phyloP scores from a whole-genome alignment of 2,329 filamentous ascomycete species.

The Pleomassaria siparia region DNA sequence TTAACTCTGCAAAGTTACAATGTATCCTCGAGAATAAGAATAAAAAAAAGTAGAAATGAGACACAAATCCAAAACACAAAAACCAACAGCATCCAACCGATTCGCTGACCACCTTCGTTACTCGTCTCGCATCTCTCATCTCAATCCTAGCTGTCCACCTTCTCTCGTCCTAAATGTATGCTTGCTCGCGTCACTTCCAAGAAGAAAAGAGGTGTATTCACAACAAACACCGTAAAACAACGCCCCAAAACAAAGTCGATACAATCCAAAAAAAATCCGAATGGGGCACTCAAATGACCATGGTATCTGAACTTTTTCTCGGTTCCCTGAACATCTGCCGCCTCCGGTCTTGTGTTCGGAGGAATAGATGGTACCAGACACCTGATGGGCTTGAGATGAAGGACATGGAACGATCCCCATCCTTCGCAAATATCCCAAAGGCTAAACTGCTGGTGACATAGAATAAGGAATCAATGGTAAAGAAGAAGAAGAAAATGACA shows the following conservation, averaged over 20 bases:
- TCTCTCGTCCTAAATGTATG: background rate
- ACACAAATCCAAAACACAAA: background rate
- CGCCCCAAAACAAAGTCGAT: background rate
- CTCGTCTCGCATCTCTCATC: constrained; percentile 4
- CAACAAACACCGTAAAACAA: constrained; percentile 1
- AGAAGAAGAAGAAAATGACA: constrained; percentile 2
- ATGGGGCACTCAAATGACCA: constrained; percentile 10
- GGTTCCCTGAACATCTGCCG: background rate
- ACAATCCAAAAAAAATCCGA: background rate
- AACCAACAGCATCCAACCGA: background rate
- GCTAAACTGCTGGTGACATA: background rate
- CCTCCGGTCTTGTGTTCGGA: constrained; percentile 2
- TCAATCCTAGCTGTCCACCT: background rate
- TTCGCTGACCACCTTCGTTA: constrained; percentile 2
- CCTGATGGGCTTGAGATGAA: background rate
- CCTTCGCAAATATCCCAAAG: background rate
- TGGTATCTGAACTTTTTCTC: constrained; percentile 15
- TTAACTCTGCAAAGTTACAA: constrained; percentile 5
- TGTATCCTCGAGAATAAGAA: background rate
- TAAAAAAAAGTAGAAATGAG: background rate
- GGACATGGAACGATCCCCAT: background rate
- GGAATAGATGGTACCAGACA: background rate
- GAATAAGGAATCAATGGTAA: background rate
- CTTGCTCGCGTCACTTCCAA: background rate
- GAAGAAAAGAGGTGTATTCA: background rate